Percentiles rank a stretch among this genome's conserved stretches.
These are phyloP conservation scores for Fraxinus greggii DNA, from an alignment of 305 asterid species.

Conservation along the genomic window DNA sequence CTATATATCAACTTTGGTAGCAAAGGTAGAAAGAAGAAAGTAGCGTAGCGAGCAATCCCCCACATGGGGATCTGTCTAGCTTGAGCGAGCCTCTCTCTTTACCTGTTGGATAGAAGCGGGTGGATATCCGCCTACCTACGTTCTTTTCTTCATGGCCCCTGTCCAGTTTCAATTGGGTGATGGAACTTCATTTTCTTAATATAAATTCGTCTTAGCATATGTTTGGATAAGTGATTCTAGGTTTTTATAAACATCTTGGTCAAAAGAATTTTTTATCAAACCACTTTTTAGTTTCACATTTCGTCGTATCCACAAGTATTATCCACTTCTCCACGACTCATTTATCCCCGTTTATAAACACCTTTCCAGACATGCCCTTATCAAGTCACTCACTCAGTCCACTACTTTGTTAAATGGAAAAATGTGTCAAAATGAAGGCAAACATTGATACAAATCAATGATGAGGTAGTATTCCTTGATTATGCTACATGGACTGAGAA, in stretches of 20 bases:
- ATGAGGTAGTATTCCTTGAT: background rate
- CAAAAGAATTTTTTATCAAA: background rate
- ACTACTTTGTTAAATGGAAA: background rate
- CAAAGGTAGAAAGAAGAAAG: background rate
- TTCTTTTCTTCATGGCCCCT: background rate
- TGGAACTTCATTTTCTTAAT: background rate
- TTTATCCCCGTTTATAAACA: background rate
- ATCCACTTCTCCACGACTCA: background rate
- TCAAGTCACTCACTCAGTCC: background rate
- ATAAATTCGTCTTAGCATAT: background rate
- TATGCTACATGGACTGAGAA: background rate
- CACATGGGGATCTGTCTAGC: background rate
- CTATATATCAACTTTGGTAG: background rate
- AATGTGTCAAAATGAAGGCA: background rate
- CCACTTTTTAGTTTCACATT: background rate
- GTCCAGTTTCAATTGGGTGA: background rate
- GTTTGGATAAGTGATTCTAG: background rate
- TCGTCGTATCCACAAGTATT: background rate
- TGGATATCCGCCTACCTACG: background rate
- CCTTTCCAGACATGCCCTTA: background rate
- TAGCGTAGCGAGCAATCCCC: background rate
- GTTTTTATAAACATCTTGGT: background rate
- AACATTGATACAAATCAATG: background rate
- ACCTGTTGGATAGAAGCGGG: background rate
- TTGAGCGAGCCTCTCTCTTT: background rate